These are phyloP conservation scores for Solanum commersonii DNA, from an alignment of 257 asterid genomes.

Conservation along the genomic window DNA sequence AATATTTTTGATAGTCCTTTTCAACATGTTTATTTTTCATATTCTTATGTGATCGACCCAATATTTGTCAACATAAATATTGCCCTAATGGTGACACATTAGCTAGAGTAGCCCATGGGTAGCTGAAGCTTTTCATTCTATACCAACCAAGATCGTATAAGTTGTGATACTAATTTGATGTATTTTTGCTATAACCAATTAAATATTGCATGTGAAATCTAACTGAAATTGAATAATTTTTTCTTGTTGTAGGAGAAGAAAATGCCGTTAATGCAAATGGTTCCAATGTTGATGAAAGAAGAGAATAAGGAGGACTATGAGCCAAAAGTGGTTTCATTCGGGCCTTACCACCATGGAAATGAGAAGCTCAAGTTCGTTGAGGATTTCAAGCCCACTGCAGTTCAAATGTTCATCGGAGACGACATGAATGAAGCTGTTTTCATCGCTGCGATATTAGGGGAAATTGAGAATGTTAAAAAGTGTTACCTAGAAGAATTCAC, in stretches of 20 bases:
- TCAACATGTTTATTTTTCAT: neutral
- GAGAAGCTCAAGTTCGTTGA: neutral
- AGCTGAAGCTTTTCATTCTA: neutral
- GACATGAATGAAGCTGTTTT: fast-evolving
- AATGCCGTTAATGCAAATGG: neutral
- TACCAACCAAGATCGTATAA: neutral
- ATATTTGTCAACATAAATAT: neutral
- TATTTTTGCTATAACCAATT: too few relatives aligned
- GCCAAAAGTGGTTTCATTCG: neutral
- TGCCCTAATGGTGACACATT: neutral
- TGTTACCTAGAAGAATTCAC: neutral
- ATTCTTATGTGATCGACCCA: neutral
- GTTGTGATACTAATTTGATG: too few relatives aligned
- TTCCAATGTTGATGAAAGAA: neutral
- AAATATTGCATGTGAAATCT: too few relatives aligned
- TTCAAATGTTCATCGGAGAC: neutral
- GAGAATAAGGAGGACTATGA: neutral
- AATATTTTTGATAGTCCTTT: neutral
- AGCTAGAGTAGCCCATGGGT: neutral
- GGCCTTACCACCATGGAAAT: neutral
- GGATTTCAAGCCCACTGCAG: neutral
- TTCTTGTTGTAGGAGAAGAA: neutral
- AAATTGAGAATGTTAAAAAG: neutral
- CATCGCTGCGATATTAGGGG: neutral
- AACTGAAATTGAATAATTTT: too few relatives aligned